These are phyloP conservation scores for Paramecium bursaria DNA, from an alignment of 73 alveolate species.

Conservation along the genomic window DNA sequence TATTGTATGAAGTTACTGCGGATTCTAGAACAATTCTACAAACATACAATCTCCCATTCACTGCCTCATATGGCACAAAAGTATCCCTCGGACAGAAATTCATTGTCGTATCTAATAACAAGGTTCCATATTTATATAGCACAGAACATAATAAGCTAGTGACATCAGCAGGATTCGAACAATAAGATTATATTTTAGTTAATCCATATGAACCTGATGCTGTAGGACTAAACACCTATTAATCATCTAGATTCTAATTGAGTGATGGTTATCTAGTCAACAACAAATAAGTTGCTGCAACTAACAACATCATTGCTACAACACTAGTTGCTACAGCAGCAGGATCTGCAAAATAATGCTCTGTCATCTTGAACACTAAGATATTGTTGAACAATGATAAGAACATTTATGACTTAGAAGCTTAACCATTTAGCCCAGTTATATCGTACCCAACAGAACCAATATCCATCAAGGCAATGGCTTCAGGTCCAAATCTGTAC, in stretches of 20 bases:
- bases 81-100: too few species aligned
- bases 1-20: slow-evolving; percentile 13
- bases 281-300: slow-evolving; percentile 5
- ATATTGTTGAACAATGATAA: background rate
- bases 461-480: background rate
- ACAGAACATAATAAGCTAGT: too few species aligned
- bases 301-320: background rate
- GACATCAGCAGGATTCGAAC: too few species aligned
- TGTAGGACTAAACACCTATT: background rate
- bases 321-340: slow-evolving; percentile 1
- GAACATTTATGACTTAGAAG: background rate
- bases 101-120: too few species aligned
- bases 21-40: too few species aligned
- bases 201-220: slow-evolving; percentile 62
- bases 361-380: background rate
- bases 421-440: background rate
- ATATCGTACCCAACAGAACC: slow-evolving; percentile 6
- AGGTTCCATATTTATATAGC: too few species aligned
- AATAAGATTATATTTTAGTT: too few species aligned
- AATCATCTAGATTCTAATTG: slow-evolving; percentile 22
- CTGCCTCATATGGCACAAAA: too few species aligned
- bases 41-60: too few species aligned
- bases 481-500: slow-evolving; percentile 55
- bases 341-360: background rate
- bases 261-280: slow-evolving; percentile 11